phyloP scores from a whole-genome alignment of 805 yeast species.

The Aciculoconidium aculeatum region DNA sequence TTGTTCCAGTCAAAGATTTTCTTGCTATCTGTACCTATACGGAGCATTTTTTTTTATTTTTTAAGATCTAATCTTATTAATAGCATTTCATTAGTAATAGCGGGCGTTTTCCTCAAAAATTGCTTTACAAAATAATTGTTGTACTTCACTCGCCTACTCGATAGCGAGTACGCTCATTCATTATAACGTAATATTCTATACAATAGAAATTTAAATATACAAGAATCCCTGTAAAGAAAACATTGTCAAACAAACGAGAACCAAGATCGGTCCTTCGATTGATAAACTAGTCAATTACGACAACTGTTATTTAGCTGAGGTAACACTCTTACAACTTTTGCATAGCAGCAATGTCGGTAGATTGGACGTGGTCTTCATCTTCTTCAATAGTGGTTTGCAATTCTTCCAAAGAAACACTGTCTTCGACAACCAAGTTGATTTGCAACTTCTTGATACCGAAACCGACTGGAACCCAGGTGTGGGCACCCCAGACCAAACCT shows the following conservation, averaged over 20 bases:
- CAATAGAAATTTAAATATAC: conserved; percentile 14
- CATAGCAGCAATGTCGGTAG: conserved; percentile 99
- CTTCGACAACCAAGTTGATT: conserved; percentile 97
- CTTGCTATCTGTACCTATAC: too few relatives aligned
- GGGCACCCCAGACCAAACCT: conserved; percentile 98
- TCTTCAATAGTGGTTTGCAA: conserved; percentile 74
- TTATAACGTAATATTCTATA: conserved; percentile 13
- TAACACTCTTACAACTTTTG: conserved; percentile 74
- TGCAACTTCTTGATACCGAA: conserved; percentile 99
- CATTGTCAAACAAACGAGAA: too few relatives aligned
- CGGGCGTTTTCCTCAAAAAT: too few relatives aligned
- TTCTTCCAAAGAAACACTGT: conserved; percentile 89
- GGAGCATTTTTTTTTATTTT: too few relatives aligned
- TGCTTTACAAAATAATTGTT: too few relatives aligned
- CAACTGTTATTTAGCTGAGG: neutral
- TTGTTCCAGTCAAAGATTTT: too few relatives aligned
- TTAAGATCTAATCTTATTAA: too few relatives aligned
- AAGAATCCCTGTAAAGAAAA: conserved; percentile 5
- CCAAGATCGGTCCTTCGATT: too few relatives aligned
- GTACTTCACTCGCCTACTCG: too few relatives aligned
- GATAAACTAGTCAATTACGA: conserved; percentile 1
- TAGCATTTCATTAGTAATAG: too few relatives aligned
- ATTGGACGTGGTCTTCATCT: conserved; percentile 99
- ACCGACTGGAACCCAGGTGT: conserved; percentile 94
- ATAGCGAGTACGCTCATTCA: too few relatives aligned